Evolutionary conservation across 164 flowering plant genomes (phyloP).

Genomic region (Sedum album): DNA sequence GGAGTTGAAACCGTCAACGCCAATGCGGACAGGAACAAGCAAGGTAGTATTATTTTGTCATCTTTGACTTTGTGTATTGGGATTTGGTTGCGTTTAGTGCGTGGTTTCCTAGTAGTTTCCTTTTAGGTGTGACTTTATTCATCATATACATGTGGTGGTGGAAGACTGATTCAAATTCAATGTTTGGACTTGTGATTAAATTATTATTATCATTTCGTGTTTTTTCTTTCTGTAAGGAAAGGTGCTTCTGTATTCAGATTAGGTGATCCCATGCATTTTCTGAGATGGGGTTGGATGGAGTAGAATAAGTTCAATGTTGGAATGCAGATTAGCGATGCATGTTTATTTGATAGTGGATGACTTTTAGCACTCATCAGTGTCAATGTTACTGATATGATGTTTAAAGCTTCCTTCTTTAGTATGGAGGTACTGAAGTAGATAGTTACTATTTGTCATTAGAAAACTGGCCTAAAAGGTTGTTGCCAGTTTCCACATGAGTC

Average conservation of each 20-base stretch:
- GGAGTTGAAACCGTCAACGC: constrained; percentile 43
- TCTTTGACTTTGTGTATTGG: background rate
- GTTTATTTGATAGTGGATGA: background rate
- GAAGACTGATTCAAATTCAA: background rate
- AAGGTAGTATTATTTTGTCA: constrained; percentile 24
- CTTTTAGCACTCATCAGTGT: background rate
- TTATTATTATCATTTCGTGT: background rate
- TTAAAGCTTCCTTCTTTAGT: background rate
- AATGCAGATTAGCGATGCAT: background rate
- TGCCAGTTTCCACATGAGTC: background rate
- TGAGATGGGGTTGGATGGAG: too few relatives aligned
- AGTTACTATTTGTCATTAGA: too few relatives aligned
- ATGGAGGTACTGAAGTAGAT: background rate
- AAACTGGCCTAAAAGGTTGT: background rate
- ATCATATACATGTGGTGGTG: background rate
- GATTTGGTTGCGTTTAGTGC: background rate
- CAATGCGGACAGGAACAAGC: constrained; percentile 19
- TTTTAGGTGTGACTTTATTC: background rate
- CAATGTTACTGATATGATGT: background rate
- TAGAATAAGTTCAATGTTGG: too few relatives aligned
- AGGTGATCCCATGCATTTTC: too few relatives aligned
- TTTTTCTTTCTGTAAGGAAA: background rate
- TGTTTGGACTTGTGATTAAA: background rate
- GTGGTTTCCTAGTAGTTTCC: background rate
- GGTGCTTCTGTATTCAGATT: too few relatives aligned